Evolutionary conservation across 192 early-diverging fungal species (phyloP).

Genomic region (Entomortierella parvispora): DNA sequence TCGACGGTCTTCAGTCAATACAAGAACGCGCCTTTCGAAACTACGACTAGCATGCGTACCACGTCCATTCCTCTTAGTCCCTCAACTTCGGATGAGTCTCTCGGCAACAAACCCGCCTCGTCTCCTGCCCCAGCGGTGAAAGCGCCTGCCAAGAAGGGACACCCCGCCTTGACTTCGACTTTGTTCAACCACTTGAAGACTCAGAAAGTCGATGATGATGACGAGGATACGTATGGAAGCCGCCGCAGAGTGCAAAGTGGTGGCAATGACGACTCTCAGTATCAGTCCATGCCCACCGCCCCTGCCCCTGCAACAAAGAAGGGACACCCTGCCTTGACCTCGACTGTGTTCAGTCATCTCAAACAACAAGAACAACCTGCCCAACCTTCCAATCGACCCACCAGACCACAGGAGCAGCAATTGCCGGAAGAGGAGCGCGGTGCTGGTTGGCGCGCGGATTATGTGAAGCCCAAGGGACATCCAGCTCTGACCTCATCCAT

Average conservation of each 20-base stretch:
- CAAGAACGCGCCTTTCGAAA: constrained; percentile 12
- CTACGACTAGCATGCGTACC: not conserved
- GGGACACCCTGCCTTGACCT: constrained; percentile 27
- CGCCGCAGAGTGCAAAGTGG: not conserved
- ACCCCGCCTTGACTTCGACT: constrained; percentile 25
- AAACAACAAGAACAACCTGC: not conserved
- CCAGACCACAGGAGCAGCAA: not conserved
- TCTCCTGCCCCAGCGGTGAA: not conserved
- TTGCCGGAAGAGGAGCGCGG: constrained; percentile 19
- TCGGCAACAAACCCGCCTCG: not conserved
- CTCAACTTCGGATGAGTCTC: constrained; percentile 10
- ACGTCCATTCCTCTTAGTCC: constrained; percentile 13
- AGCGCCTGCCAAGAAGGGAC: constrained; percentile 27
- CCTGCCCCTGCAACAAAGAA: constrained; percentile 9
- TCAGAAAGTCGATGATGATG: not conserved
- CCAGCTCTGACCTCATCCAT: constrained; percentile 42
- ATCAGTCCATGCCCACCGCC: not conserved
- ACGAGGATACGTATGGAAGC: not conserved
- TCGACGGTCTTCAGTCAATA: constrained; percentile 34
- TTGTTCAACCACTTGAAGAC: constrained; percentile 13
- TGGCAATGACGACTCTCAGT: constrained; percentile 1
- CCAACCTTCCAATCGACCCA: not conserved
- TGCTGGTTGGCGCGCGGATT: constrained; percentile 42
- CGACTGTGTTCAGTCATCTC: constrained; percentile 32
- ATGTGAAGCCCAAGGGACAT: constrained; percentile 49